Evolutionary conservation across 345 rosid species (phyloP).

Genomic region (Lepidium africanum): DNA sequence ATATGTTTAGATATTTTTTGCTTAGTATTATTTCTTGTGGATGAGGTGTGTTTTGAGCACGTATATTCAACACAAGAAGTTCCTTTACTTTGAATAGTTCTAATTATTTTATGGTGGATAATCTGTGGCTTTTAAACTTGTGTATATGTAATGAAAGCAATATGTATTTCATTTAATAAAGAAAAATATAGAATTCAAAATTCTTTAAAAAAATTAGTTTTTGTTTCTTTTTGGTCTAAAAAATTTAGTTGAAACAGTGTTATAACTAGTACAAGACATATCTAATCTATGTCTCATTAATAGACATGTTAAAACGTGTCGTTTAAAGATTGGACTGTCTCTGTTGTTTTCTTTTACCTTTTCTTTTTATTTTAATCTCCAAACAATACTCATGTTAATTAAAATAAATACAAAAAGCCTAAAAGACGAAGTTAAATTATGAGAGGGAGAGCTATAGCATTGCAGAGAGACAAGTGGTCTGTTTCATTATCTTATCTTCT

Average conservation of each 20-base stretch:
- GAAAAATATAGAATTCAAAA: neutral
- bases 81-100: no score
- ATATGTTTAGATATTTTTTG: no score
- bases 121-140: no score
- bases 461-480: conserved; percentile 20
- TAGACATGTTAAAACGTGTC: conserved; percentile 11
- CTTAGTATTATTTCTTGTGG: no score
- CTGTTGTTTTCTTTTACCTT: neutral
- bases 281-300: conserved; percentile 10
- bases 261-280: conserved; percentile 1
- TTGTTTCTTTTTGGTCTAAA: no score
- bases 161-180: no score
- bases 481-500: conserved; percentile 24
- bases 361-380: neutral
- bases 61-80: no score
- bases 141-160: no score
- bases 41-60: no score
- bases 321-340: neutral
- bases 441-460: neutral
- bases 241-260: neutral
- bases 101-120: no score
- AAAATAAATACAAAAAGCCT: conserved; percentile 20
- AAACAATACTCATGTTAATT: neutral
- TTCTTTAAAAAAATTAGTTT: no score
- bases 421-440: conserved; percentile 2